Base-by-base conservation (phyloP, 768 basidiomycete genomes). In the Tubosaeta sp. region DNA sequence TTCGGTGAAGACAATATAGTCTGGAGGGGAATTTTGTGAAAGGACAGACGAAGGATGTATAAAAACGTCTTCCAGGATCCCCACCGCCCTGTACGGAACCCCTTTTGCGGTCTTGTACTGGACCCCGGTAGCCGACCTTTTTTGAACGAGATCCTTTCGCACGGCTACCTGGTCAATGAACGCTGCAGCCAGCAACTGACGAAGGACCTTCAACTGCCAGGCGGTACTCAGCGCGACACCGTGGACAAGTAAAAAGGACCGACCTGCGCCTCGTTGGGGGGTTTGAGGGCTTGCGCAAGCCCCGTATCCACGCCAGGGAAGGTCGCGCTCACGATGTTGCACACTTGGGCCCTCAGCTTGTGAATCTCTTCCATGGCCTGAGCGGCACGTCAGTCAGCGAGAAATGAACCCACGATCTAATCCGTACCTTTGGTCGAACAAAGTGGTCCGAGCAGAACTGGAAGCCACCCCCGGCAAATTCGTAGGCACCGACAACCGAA, bases 341-440 rank as follows among this genome's bases (percentile, higher is more conserved):
- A 88, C 51, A 99, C 86, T 63, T 99, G 97, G 0, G 83, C 78
- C 33, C 94, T 83, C 5, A 99, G 77, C 66, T 98, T 97, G 69
- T 95, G 97, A 33, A 97, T 95, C 72, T 99, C 97, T 71, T 97
- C 91, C 95, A 99, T 98, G 0, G 93, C 91, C 95, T 97, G 17
- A 27, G 50, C 7, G 27, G 39, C 26, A 38, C 45, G 7, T 62
- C 29, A 57, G 33, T 46, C 5, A 13, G 45, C 8, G 31, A 27
- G 38, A 26, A 31, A 46, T 16, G 6, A 32, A 47, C 45, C 12
- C 38, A 46, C 43, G 11, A 25, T 3, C n/a, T 31, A 5, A 6
- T 25, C 44, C 74, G 33, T 61, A 93, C 95, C 78, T 97, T 98
- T 0, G 79, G 78, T 55, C 93, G 76, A 19, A 98, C 87, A 60